phyloP scores from a whole-genome alignment of 2,329 filamentous ascomycete genomes.

The Lachnellula hyalina region DNA sequence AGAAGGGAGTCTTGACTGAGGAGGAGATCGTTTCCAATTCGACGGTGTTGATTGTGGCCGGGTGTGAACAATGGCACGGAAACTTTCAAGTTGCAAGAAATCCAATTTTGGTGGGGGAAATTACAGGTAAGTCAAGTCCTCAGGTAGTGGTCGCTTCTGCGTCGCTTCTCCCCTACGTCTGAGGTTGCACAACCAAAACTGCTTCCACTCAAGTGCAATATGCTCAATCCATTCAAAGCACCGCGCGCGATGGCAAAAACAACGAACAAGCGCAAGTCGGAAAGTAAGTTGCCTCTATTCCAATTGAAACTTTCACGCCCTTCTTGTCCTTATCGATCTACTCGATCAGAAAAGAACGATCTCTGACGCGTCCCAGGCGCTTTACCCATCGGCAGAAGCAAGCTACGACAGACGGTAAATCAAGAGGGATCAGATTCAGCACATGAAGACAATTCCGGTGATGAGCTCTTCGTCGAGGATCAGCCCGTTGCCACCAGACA shows the following conservation, averaged over 20 bases:
- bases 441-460: conserved; percentile 6
- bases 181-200: not conserved
- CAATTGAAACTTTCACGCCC: not conserved
- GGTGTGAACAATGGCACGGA: too few species aligned
- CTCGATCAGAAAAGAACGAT: not conserved
- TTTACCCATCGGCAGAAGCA: conserved; percentile 14
- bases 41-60: too few species aligned
- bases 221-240: not conserved
- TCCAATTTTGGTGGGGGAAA: too few species aligned
- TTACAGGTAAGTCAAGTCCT: too few species aligned
- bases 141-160: too few species aligned
- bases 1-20: too few species aligned
- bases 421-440: conserved; percentile 7
- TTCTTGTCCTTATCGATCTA: not conserved
- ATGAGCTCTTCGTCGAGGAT: conserved; percentile 5
- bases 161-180: not conserved
- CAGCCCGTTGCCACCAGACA: conserved; percentile 4
- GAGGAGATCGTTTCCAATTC: too few species aligned
- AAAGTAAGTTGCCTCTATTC: conserved; percentile 11
- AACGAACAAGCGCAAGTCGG: conserved; percentile 16
- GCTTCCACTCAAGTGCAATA: not conserved
- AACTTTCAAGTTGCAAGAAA: too few species aligned
- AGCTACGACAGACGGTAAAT: conserved; percentile 12
- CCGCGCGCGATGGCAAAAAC: conserved; percentile 3
- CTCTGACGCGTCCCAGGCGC: conserved; percentile 15